Conservation (phyloP, 352 stramenopile species). For the Phytophthora pistaciae region DNA sequence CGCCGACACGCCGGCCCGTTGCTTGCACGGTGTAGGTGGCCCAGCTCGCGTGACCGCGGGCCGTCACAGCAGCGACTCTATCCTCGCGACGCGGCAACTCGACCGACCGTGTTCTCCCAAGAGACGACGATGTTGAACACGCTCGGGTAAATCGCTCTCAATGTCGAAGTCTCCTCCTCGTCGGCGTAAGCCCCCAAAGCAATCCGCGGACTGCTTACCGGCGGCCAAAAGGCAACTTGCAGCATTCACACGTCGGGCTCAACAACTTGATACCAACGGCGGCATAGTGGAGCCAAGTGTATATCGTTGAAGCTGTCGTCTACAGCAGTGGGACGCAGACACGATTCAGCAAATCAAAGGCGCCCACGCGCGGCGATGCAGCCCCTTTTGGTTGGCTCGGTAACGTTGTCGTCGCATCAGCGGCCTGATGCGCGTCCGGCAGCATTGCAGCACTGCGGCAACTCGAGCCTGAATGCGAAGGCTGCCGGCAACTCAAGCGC, state of each 20-base stretch:
- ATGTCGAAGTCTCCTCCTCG: neutral
- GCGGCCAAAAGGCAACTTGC: constrained; percentile 14
- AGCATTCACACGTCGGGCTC: constrained; percentile 7
- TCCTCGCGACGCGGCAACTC: constrained; percentile 4
- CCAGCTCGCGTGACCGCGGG: constrained; percentile 12
- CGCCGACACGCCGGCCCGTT: neutral
- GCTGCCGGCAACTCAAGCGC: neutral
- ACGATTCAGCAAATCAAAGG: constrained; percentile 6
- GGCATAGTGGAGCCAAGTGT: constrained; percentile 17
- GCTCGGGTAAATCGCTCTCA: neutral
- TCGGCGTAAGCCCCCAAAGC: neutral
- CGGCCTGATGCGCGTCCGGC: neutral
- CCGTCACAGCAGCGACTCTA: constrained; percentile 9
- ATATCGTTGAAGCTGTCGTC: constrained; percentile 17
- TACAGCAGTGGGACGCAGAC: constrained; percentile 23
- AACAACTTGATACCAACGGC: neutral
- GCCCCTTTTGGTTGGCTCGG: neutral
- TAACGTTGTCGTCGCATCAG: neutral
- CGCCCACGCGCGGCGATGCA: neutral
- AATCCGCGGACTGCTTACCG: constrained; percentile 23
- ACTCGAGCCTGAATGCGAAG: constrained; percentile 20
- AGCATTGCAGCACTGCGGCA: constrained; percentile 15
- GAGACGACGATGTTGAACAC: constrained; percentile 10
- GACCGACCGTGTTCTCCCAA: constrained; percentile 10
- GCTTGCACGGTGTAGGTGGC: constrained; percentile 11